These are phyloP conservation scores for Pseudogymnoascus sp. DNA, from an alignment of 2,329 filamentous ascomycete genomes.

Conservation along the genomic window DNA sequence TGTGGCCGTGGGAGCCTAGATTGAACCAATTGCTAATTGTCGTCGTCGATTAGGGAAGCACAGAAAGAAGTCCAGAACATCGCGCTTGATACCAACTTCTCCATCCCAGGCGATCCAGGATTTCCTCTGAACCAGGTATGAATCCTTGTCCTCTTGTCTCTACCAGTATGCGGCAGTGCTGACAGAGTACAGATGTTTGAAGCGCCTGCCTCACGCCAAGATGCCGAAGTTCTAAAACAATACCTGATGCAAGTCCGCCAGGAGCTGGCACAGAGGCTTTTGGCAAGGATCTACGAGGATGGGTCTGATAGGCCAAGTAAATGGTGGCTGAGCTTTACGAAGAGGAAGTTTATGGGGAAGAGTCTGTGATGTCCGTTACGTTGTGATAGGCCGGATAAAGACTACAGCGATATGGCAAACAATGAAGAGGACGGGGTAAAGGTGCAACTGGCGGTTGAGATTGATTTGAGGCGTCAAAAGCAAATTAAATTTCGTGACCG, in stretches of 20 bases:
- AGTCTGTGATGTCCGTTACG: constrained; percentile 45
- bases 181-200: constrained; percentile 64
- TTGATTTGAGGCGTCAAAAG: constrained; percentile 7
- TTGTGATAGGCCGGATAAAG: not conserved
- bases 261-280: constrained; percentile 73
- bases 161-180: not conserved
- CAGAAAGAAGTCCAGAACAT: constrained; percentile 76
- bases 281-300: constrained; percentile 82
- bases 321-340: constrained; percentile 98
- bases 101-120: constrained; percentile 83
- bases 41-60: constrained; percentile 34
- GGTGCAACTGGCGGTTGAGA: not conserved
- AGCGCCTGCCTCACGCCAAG: constrained; percentile 73
- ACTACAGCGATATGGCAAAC: not conserved
- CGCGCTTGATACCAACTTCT: constrained; percentile 87
- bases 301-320: constrained; percentile 63
- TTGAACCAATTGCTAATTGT: constrained; percentile 6
- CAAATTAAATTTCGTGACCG: constrained; percentile 4
- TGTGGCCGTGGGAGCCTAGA: not conserved
- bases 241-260: constrained; percentile 91
- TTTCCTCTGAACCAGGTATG: constrained; percentile 83
- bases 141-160: not conserved
- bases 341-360: constrained; percentile 99
- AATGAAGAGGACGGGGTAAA: not conserved
- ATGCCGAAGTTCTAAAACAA: constrained; percentile 79